Evolutionary conservation across 768 basidiomycete genomes (phyloP).

Genomic region (Pisolithus marmoratus): DNA sequence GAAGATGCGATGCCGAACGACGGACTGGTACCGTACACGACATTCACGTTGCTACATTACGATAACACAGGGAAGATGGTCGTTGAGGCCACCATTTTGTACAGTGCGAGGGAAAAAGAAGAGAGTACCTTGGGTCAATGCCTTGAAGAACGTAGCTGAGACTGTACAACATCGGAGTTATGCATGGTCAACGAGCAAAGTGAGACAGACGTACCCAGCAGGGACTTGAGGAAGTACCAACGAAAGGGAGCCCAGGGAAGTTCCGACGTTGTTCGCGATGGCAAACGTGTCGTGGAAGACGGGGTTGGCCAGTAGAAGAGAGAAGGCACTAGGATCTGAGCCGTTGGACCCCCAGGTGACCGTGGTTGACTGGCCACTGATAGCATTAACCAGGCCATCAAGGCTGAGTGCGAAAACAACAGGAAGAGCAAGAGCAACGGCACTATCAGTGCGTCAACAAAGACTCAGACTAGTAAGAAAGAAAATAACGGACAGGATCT

Average conservation of each 20-base stretch:
- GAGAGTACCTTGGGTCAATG: conserved; percentile 38
- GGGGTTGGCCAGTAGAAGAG: conserved; percentile 42
- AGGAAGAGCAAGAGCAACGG: conserved; percentile 41
- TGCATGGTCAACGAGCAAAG: background rate
- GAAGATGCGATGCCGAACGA: conserved; percentile 37
- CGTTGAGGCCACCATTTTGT: background rate
- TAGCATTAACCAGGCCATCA: conserved; percentile 28
- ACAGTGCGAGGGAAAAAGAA: background rate
- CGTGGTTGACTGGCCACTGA: conserved; percentile 30
- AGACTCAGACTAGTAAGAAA: background rate
- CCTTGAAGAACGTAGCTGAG: conserved; percentile 44
- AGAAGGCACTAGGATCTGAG: conserved; percentile 38
- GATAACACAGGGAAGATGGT: background rate
- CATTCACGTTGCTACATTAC: conserved; percentile 36
- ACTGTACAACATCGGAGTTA: conserved; percentile 25
- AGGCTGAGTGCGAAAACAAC: conserved; percentile 41
- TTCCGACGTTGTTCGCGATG: conserved; percentile 49
- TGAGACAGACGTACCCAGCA: conserved; percentile 28
- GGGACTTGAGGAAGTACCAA: conserved; percentile 44
- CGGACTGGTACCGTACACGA: conserved; percentile 35
- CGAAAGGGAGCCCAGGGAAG: conserved; percentile 27
- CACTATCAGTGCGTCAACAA: conserved; percentile 36
- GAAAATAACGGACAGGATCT: conserved; percentile 38
- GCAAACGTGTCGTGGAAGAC: conserved; percentile 49
- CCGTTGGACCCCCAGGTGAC: conserved; percentile 41